Percentiles rank a stretch among this genome's conserved stretches.
phyloP scores from a whole-genome alignment of 176 grass and related monocot genomes.

The Triticum dicoccoides region DNA sequence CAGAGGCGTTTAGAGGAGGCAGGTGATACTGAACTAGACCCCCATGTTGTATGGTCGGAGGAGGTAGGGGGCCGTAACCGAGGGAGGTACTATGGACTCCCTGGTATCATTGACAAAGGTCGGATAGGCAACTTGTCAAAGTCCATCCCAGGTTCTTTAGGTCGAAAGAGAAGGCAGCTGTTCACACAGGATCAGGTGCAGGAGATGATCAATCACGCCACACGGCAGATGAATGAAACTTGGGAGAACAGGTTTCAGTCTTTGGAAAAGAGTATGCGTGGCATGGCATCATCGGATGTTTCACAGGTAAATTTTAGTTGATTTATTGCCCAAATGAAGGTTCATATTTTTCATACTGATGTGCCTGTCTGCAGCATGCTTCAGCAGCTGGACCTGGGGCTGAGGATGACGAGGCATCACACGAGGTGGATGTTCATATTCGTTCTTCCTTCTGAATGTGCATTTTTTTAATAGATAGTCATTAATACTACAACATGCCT shows the following conservation, averaged over 20 bases:
- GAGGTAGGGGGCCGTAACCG: conserved; percentile 1
- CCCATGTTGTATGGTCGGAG: conserved; percentile 33
- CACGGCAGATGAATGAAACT: conserved; percentile 30
- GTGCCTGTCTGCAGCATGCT: conserved; percentile 5
- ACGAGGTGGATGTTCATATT: conserved; percentile 5
- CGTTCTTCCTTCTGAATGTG: neutral
- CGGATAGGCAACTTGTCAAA: conserved; percentile 24
- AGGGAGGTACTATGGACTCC: conserved; percentile 37
- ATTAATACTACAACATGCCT: neutral
- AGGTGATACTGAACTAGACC: conserved; percentile 29
- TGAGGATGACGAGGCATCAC: neutral
- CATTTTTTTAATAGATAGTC: neutral
- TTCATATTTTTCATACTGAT: neutral
- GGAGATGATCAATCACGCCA: conserved; percentile 36
- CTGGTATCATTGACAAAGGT: conserved; percentile 37
- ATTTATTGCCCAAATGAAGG: neutral
- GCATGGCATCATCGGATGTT: neutral
- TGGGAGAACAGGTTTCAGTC: conserved; percentile 39
- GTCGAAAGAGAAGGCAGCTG: conserved; percentile 10
- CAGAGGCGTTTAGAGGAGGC: conserved; percentile 27
- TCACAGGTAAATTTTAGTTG: conserved; percentile 24
- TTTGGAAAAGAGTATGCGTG: conserved; percentile 21
- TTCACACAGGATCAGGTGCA: conserved; percentile 34
- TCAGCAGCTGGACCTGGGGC: neutral
- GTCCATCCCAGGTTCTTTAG: neutral